Base-by-base conservation (phyloP, 1,139 yeast species). In the Nematodospora anomalae region DNA sequence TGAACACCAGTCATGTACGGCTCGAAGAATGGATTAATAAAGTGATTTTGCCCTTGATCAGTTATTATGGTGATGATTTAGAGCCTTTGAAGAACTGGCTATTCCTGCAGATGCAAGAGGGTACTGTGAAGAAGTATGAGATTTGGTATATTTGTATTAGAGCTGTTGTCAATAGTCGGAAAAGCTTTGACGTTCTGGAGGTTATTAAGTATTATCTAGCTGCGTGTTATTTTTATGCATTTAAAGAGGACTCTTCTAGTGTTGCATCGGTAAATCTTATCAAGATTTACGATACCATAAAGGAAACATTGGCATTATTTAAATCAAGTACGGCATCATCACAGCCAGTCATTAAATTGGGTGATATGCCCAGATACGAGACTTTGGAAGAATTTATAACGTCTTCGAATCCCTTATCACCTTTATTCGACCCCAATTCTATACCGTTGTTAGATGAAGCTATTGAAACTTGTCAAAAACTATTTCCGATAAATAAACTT, bases 401-500 rank as follows among this genome's bases (percentile, higher is more conserved):
- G 3, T 21, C 32, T 4, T n/a, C 22, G 4, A 54, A 53, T 29
- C 57, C 55, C 5, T 32, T 52, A n/a, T 20, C 23, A 2, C 44
- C 51, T 3, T 43, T 60, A 16, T 46, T 60, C 15, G 42, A 44
- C 3, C 65, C 67, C 4, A 43, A 43, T 6, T 46, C 60, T 5
- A 32, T 67, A 1, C 44, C 48, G 1, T 38, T 44, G 1, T 49
- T 68, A 16, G 45, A 50, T 2, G 53, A 58, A 16, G 54, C 59
- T 12, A 55, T 72, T 7, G 60, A 57, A 8, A 62, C 67, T 1
- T 74, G 76, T 40, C 68, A 67, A 37, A 55, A 60, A 28, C 55
- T 76, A 14, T 69, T 62, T 40, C 67, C 76, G 0, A 58, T 64
- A 15, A 74, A 65, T 38, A 69, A 64, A 29, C 52, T 72, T 10